Evolutionary conservation across 345 rosid species (phyloP).

Genomic region (Brassica incana): DNA sequence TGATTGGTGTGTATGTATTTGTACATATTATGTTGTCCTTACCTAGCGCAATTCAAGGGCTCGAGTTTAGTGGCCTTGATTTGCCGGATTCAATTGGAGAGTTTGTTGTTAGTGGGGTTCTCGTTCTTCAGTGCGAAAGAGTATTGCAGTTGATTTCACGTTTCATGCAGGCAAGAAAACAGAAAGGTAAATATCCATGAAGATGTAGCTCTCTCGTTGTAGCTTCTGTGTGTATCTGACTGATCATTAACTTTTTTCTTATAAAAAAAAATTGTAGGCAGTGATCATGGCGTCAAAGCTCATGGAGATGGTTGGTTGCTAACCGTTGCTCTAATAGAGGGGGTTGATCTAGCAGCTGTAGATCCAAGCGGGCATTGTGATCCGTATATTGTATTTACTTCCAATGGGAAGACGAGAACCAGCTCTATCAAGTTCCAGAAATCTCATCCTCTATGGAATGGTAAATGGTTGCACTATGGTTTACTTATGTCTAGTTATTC

Average conservation of each 20-base stretch:
- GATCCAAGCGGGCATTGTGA: constrained; percentile 90
- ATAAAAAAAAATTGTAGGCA: constrained; percentile 45
- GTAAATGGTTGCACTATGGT: constrained; percentile 43
- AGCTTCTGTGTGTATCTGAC: constrained; percentile 15
- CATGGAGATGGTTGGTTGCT: constrained; percentile 97
- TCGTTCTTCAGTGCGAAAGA: constrained; percentile 83
- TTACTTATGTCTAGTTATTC: constrained; percentile 7
- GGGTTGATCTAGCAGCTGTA: constrained; percentile 80
- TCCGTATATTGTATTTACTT: constrained; percentile 89
- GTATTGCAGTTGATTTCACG: constrained; percentile 65
- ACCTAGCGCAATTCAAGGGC: constrained; percentile 75
- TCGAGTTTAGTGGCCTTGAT: constrained; percentile 92
- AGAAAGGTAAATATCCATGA: constrained; percentile 54
- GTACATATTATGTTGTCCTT: constrained; percentile 66
- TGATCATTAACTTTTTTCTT: constrained; percentile 16
- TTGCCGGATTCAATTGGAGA: constrained; percentile 94
- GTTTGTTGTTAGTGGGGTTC: constrained; percentile 70
- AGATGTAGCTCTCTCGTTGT: background rate
- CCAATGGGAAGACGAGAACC: constrained; percentile 86
- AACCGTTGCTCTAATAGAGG: constrained; percentile 90
- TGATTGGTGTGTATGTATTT: constrained; percentile 68
- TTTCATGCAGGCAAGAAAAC: constrained; percentile 85
- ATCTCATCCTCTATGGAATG: constrained; percentile 90
- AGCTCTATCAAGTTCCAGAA: constrained; percentile 97
- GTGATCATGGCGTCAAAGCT: constrained; percentile 95